A percentile compares a stretch with the other conserved stretches of the same genome.
These are phyloP conservation scores for Stachybotrys elegans DNA, from an alignment of 2,329 filamentous ascomycete genomes.

Conservation along the genomic window DNA sequence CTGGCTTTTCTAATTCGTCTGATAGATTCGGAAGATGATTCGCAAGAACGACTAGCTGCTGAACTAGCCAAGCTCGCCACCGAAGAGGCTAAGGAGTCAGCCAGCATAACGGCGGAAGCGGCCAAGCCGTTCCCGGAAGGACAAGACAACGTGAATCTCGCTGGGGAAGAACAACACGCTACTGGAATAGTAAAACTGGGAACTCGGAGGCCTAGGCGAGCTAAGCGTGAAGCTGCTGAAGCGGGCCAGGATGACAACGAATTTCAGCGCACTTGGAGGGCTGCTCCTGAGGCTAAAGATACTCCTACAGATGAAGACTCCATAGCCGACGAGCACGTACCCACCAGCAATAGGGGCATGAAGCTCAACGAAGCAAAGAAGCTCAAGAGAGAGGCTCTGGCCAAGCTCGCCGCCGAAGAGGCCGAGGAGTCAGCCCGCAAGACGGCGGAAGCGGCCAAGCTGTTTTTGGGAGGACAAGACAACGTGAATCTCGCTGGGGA, in stretches of 20 bases:
- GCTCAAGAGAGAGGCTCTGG: conserved; percentile 61
- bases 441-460: conserved; percentile 43
- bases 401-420: conserved; percentile 57
- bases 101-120: conserved; percentile 45
- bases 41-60: no score
- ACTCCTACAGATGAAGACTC: conserved; percentile 54
- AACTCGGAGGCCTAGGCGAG: no score
- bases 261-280: no score
- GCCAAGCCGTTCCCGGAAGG: conserved; percentile 40
- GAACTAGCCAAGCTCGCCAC: conserved; percentile 56
- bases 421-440: conserved; percentile 53
- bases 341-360: conserved; percentile 68
- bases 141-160: no score
- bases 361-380: conserved; percentile 76
- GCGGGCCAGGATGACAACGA: no score
- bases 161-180: no score
- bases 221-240: no score
- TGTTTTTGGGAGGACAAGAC: conserved; percentile 39
- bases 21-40: no score
- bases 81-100: conserved; percentile 56
- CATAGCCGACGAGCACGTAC: conserved; percentile 55
- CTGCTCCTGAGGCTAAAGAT: no score
- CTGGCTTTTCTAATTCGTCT: no score
- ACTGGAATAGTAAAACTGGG: no score
- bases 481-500: no score